Percentiles rank a stretch among this genome's conserved stretches.
These are phyloP conservation scores for Candida sp. DNA, from an alignment of 1,139 yeast genomes.

Conservation along the genomic window DNA sequence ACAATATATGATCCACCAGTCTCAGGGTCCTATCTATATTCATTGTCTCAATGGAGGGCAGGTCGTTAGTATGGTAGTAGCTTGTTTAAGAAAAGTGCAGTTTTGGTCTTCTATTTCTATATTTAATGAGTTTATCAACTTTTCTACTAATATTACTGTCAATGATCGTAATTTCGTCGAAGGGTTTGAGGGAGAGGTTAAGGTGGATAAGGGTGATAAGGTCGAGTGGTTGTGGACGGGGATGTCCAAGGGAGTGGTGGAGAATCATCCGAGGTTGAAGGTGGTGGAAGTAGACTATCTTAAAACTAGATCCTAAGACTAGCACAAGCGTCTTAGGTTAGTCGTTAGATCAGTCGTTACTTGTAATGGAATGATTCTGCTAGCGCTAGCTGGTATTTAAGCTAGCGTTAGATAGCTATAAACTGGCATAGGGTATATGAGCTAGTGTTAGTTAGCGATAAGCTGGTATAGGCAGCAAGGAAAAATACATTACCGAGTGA, in stretches of 20 bases:
- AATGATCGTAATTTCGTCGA: slow-evolving; percentile 85
- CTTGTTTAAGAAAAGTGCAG: slow-evolving; percentile 79
- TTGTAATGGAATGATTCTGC: too few species aligned
- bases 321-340: too few species aligned
- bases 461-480: too few species aligned
- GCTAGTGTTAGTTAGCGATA: too few species aligned
- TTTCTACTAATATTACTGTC: slow-evolving; percentile 74
- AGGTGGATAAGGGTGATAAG: slow-evolving; percentile 43
- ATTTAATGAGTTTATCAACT: slow-evolving; percentile 78
- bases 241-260: slow-evolving; percentile 54
- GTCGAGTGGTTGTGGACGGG: slow-evolving; percentile 81
- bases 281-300: slow-evolving; percentile 19
- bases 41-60: slow-evolving; percentile 93
- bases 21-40: slow-evolving; percentile 68
- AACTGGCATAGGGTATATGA: too few species aligned
- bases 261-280: slow-evolving; percentile 39
- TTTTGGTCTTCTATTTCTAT: slow-evolving; percentile 92
- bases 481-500: too few species aligned
- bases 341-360: too few species aligned
- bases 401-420: too few species aligned
- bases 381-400: too few species aligned
- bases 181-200: slow-evolving; percentile 65
- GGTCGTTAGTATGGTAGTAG: slow-evolving; percentile 77
- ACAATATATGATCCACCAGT: slow-evolving; percentile 55
- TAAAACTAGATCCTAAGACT: too few species aligned